A percentile compares a stretch with the other conserved stretches of the same genome.
phyloP scores from a whole-genome alignment of 139 green algal genomes.

The Chlorella vulgaris region DNA sequence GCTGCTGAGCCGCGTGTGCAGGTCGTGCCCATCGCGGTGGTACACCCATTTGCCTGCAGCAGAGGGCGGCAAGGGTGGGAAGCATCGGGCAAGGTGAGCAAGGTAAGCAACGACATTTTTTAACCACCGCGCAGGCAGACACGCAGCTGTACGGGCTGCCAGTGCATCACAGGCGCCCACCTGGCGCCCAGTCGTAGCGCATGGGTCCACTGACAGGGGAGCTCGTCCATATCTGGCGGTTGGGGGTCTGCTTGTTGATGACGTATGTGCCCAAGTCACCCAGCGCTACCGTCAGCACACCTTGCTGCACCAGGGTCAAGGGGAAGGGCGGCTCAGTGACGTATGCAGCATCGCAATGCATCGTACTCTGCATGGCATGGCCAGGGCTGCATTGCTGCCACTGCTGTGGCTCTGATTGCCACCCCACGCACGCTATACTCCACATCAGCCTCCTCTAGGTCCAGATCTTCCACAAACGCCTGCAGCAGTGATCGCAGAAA shows the following conservation, averaged over 20 bases:
- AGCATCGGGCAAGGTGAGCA: too few species aligned
- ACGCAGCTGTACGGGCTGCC: too few species aligned
- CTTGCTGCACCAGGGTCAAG: constrained; percentile 64
- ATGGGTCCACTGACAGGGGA: constrained; percentile 81
- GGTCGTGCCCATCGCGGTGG: constrained; percentile 62
- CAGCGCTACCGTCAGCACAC: constrained; percentile 84
- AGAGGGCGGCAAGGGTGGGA: not conserved
- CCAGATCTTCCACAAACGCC: constrained; percentile 24
- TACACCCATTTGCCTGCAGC: constrained; percentile 77
- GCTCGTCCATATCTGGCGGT: constrained; percentile 96
- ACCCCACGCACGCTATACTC: constrained; percentile 65
- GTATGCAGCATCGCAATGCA: not conserved
- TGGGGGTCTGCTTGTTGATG: constrained; percentile 98
- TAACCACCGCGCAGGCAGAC: too few species aligned
- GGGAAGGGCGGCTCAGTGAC: not conserved
- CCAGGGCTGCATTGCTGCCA: not conserved
- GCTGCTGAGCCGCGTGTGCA: constrained; percentile 65
- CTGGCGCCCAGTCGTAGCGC: constrained; percentile 56
- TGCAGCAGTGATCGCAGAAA: not conserved
- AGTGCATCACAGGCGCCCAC: constrained; percentile 11
- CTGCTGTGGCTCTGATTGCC: not conserved
- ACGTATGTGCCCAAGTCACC: constrained; percentile 91
- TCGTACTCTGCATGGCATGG: too few species aligned
- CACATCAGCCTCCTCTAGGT: constrained; percentile 64
- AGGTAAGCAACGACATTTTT: too few species aligned